Base-by-base conservation (phyloP, 352 stramenopile genomes). In the Thalassiosira mediterranea region DNA sequence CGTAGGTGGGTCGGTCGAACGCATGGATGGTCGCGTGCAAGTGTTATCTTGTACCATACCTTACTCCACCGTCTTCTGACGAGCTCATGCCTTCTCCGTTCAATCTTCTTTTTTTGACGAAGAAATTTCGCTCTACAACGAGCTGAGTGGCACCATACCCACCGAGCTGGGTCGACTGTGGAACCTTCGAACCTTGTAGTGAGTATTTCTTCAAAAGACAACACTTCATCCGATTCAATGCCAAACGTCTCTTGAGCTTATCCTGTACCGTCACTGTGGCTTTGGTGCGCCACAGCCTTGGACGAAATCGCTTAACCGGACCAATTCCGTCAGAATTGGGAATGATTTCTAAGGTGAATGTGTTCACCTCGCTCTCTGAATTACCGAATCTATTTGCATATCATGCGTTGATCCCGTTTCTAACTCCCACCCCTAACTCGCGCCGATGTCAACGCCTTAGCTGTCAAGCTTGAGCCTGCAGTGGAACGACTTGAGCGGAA, bases 391-490 rank as follows among this genome's bases (percentile, higher is more conserved):
- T 10, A 19, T 62, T 80, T 25, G 60, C 42, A 26, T 80, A n/a
- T 76, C 42, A 21, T 80, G 4, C 61, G 66, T 42, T 31, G 49
- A 10, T 75, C 74, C 31, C 4, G 47, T 11, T 51, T 80, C 13
- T 66, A 62, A 4, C 62, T 62, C 5, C n/a, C n/a, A 15, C 13
- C 34, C n/a, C 53, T 34, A 49, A 8, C 7, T 4, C 13, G 48
- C 5, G 8, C 29, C 15, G 23, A 11, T 11, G n/a, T 59, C 3
- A 31, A 1, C 3, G 56, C 42, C 25, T 25, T 32, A 40, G 26
- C 54, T 83, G 37, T 58, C n/a, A 54, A 62, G 65, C 51, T 49
- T 84, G n/a, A 71, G 66, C 26, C 23, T 80, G 11, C 69, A 84
- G 42, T 37, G 26, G 13, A 86, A 88, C n/a, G n/a, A n/a, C n/a